Conservation (phyloP, 2,329 filamentous ascomycete genomes). For the Penicillium sp. region DNA sequence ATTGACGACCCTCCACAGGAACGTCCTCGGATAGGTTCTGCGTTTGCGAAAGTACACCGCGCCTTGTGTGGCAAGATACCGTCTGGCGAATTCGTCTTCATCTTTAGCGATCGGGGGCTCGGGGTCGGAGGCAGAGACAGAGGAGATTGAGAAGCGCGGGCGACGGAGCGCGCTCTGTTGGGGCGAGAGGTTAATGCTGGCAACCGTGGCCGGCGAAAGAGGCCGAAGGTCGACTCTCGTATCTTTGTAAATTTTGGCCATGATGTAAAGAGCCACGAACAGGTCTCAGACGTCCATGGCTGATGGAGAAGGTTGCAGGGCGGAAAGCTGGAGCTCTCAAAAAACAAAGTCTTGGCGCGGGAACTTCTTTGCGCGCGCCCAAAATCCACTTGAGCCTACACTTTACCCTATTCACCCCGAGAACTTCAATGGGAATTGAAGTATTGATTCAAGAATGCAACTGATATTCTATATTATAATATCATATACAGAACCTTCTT, state of each 20-base stretch:
- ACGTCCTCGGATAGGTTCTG: conserved; percentile 74
- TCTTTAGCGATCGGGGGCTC: conserved; percentile 57
- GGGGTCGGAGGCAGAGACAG: conserved; percentile 39
- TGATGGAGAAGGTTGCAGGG: conserved; percentile 26
- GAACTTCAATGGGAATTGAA: background rate
- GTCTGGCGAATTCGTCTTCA: conserved; percentile 63
- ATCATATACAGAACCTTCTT: background rate
- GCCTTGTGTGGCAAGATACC: conserved; percentile 72
- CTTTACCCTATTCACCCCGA: background rate
- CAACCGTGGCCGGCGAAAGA: conserved; percentile 64
- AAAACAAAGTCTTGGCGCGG: conserved; percentile 40
- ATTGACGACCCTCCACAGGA: conserved; percentile 87
- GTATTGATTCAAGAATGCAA: background rate
- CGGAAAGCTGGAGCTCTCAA: conserved; percentile 33
- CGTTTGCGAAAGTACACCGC: conserved; percentile 81
- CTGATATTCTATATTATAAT: background rate
- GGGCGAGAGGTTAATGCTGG: conserved; percentile 66
- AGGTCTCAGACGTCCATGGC: conserved; percentile 35
- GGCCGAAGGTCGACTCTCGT: conserved; percentile 80
- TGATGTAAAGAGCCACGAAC: conserved; percentile 38
- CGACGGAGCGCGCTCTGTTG: conserved; percentile 47
- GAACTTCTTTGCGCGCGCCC: background rate
- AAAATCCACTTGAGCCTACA: background rate
- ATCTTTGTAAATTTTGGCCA: conserved; percentile 80
- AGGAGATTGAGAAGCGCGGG: conserved; percentile 47